Evolutionary conservation across 805 yeast genomes (phyloP).

Genomic region (Sungouiella blattae): DNA sequence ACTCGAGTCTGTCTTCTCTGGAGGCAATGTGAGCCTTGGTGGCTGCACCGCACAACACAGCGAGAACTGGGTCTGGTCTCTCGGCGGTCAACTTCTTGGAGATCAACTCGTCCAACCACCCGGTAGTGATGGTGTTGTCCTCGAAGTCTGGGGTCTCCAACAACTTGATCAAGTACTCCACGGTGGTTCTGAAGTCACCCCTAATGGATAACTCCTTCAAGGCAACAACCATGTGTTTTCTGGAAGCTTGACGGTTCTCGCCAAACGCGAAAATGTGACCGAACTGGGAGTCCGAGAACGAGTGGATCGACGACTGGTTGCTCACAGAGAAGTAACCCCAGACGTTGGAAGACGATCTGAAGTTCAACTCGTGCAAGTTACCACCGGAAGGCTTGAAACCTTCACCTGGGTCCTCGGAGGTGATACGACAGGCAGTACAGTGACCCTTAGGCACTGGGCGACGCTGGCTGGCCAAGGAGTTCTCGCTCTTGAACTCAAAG

Average conservation of each 20-base stretch:
- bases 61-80: constrained; percentile 88
- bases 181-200: constrained; percentile 98
- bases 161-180: constrained; percentile 91
- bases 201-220: constrained; percentile 92
- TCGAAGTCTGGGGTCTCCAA: constrained; percentile 96
- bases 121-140: constrained; percentile 94
- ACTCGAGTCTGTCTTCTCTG: constrained; percentile 65
- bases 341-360: constrained; percentile 94
- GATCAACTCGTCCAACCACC: constrained; percentile 97
- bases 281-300: constrained; percentile 96
- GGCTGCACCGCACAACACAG: constrained; percentile 96
- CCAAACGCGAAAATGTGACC: constrained; percentile 99
- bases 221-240: constrained; percentile 99
- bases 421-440: constrained; percentile 98
- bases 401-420: constrained; percentile 98
- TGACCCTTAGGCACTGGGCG: constrained; percentile 96
- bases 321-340: constrained; percentile 99
- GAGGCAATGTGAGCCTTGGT: constrained; percentile 88
- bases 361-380: constrained; percentile 90
- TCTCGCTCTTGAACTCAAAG: constrained; percentile 76
- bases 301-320: constrained; percentile 94
- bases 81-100: constrained; percentile 92
- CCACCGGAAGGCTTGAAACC: constrained; percentile 99
- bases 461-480: constrained; percentile 75
- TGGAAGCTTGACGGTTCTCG: constrained; percentile 95